Conservation (phyloP, 208 protist genomes). For the Leishmania amazonensis region DNA sequence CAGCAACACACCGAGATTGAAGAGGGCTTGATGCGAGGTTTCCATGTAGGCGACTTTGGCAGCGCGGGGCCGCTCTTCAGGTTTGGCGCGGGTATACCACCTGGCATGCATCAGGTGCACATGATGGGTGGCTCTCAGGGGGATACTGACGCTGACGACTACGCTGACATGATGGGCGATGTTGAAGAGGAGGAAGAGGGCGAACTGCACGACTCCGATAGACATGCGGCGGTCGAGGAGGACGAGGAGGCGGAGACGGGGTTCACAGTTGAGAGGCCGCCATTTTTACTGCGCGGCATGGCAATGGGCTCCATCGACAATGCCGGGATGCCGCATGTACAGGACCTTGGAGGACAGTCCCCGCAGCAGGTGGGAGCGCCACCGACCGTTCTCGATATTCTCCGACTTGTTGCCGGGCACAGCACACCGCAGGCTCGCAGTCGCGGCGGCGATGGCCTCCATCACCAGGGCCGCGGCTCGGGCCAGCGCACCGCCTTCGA, state of each 20-base stretch:
- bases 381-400: constrained; percentile 9
- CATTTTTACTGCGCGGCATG: background rate
- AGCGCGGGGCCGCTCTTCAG: background rate
- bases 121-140: background rate
- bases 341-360: background rate
- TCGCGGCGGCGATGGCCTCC: background rate
- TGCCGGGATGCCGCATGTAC: background rate
- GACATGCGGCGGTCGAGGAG: constrained; percentile 9
- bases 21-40: constrained; percentile 7
- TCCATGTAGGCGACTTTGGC: background rate
- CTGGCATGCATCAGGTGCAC: background rate
- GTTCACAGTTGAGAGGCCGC: background rate
- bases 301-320: background rate
- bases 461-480: constrained; percentile 2
- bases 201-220: constrained; percentile 1
- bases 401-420: constrained; percentile 13
- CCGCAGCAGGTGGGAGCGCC: background rate
- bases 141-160: background rate
- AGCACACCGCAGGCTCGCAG: background rate
- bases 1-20: constrained; percentile 25
- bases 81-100: background rate
- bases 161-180: constrained; percentile 8
- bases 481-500: constrained; percentile 12
- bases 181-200: constrained; percentile 17
- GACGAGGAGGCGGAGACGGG: constrained; percentile 13